Conservation (phyloP, 1,284 basidiomycete genomes). For the Golubevia sp. region DNA sequence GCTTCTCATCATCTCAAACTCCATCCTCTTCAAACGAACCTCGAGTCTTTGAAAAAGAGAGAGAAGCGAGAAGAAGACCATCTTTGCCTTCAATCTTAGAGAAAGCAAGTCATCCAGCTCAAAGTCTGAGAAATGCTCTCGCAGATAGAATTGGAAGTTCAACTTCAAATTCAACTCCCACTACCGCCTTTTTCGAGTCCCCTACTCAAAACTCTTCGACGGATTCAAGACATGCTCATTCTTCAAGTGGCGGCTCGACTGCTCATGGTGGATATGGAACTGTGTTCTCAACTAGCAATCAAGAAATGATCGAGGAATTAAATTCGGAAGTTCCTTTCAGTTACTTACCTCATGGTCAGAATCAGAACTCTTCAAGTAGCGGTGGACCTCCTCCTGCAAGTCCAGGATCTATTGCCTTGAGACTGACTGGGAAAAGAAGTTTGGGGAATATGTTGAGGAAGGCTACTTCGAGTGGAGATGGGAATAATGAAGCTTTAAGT, state of each 20-base stretch:
- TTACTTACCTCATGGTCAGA: too few relatives aligned
- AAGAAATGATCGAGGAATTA: too few relatives aligned
- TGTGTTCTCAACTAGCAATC: too few relatives aligned
- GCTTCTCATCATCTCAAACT: constrained; percentile 6
- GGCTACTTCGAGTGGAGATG: background rate
- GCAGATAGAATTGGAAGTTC: background rate
- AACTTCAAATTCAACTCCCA: background rate
- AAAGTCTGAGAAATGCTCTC: constrained; percentile 32
- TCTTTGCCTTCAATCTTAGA: constrained; percentile 45
- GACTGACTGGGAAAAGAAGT: constrained; percentile 30
- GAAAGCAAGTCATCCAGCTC: constrained; percentile 44
- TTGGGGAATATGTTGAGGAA: constrained; percentile 39
- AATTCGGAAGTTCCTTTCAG: too few relatives aligned
- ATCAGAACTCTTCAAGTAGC: background rate
- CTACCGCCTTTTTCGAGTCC: too few relatives aligned
- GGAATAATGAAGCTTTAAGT: background rate
- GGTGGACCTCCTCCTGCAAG: constrained; percentile 11
- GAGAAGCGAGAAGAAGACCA: constrained; percentile 30
- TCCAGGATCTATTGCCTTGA: constrained; percentile 16
- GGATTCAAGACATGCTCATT: background rate
- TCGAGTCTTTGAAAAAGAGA: background rate
- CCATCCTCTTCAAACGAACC: background rate
- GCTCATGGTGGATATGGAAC: background rate
- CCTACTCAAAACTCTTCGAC: background rate
- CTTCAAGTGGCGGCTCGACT: background rate